Base-by-base conservation (phyloP, 225 moss, liverwort and hornwort genomes). In the Pleurozium schreberi region DNA sequence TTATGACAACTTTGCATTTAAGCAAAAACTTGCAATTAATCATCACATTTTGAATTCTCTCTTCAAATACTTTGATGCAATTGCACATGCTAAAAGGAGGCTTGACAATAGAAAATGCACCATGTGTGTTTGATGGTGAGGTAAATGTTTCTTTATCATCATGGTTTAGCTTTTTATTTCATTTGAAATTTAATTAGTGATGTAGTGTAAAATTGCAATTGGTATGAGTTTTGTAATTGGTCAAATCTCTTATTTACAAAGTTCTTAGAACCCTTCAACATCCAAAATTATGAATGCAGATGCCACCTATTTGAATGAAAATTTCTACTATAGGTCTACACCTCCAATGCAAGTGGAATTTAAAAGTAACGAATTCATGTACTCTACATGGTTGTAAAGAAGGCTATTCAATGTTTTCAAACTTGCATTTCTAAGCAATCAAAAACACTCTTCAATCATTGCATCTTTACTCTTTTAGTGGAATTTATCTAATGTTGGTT, bases 241-340 rank as follows among this genome's bases (percentile, higher is more conserved):
- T 75, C 13, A 33, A 50, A 34, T 13, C 11, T 50, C 20, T 34
- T 34, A 50, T 2, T 75, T 8, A 13, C 5, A 52, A 33, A 34
- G 2, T 3, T 13, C n/a, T 50, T 50, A 12, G 8, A 75, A 21
- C 3, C 11, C 6, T 0, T 34, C 0, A 20, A 2, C 12, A 50
- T 75, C 5, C 6, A 31, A 47, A 74, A 47, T 31, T 31, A 11
- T 6, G 0, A 31, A 75, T 75, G 31, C 33, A 49, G 4, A 75
- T 18, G 4, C 31, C 12, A 31, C 18, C 11, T 49, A 19, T 27
- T 19, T 33, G 49, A 75, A 49, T 75, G 31, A 11, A 49, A 19
- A 11, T 75, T 75, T 18, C 1, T 75, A 11, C 0, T 33, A 1
- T 25, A 49, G 31, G 4, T 18, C 4, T 6, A 75, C 2, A 12